A percentile compares a stretch with the other conserved stretches of the same genome.
Conservation (phyloP, 148 eudicot species). For the Salicornia ramosissima region DNA sequence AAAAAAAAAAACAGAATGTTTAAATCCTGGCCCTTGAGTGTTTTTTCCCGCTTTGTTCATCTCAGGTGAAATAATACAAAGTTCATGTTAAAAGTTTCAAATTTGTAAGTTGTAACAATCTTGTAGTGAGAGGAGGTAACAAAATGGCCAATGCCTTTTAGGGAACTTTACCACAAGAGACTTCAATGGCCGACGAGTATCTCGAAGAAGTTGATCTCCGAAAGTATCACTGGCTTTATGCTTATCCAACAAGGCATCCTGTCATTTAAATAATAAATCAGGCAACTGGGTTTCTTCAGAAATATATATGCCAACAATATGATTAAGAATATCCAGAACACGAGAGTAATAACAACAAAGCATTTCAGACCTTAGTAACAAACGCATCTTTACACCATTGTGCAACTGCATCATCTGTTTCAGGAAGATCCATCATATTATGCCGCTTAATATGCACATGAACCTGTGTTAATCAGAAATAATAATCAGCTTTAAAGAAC, state of each 20-base stretch:
- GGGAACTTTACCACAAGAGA: slow-evolving; percentile 60
- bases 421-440: slow-evolving; percentile 80
- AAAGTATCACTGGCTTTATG: slow-evolving; percentile 69
- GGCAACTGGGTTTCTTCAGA: neutral
- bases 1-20: no score
- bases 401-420: slow-evolving; percentile 77
- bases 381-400: slow-evolving; percentile 93
- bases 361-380: slow-evolving; percentile 63
- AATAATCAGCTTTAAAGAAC: neutral
- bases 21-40: no score
- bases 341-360: neutral
- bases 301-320: neutral
- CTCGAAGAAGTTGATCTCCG: slow-evolving; percentile 43
- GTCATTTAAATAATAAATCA: slow-evolving; percentile 8
- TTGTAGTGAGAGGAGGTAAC: no score
- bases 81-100: no score
- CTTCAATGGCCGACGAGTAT: slow-evolving; percentile 63
- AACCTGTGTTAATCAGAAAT: slow-evolving; percentile 38
- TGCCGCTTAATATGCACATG: slow-evolving; percentile 85
- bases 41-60: no score
- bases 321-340: neutral
- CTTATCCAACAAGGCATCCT: slow-evolving; percentile 83
- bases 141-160: neutral
- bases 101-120: no score
- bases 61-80: no score